A percentile compares a stretch with the other conserved stretches of the same genome.
Evolutionary conservation across 2,329 filamentous ascomycete genomes (phyloP).

Genomic region (Byssochlamys sp.): DNA sequence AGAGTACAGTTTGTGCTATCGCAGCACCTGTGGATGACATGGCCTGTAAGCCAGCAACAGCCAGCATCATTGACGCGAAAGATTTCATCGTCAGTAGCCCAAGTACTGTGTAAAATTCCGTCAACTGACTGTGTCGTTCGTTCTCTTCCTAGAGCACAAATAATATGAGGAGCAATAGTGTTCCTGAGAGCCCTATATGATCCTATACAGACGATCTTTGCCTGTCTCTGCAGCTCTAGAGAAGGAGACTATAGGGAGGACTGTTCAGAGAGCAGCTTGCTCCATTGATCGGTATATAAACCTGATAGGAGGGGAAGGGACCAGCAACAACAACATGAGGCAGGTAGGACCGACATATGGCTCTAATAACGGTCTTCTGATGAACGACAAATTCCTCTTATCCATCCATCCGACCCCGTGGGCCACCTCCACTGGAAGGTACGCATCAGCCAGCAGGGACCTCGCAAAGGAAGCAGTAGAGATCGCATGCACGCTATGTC

Average conservation of each 20-base stretch:
- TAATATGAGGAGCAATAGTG: background rate
- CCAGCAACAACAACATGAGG: background rate
- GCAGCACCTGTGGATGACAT: background rate
- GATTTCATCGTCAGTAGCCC: background rate
- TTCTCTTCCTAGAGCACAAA: no score
- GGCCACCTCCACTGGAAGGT: background rate
- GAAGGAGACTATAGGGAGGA: background rate
- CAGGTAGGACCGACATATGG: background rate
- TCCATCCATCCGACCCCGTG: background rate
- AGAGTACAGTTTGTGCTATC: conserved; percentile 2
- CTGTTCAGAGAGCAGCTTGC: background rate
- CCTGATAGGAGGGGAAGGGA: background rate
- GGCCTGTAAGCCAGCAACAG: background rate
- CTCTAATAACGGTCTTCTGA: background rate
- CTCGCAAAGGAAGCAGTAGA: background rate
- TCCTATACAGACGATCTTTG: background rate
- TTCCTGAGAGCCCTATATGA: background rate
- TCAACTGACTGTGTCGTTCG: background rate
- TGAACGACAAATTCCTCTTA: background rate
- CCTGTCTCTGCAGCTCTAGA: background rate
- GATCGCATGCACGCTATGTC: background rate
- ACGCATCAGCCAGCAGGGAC: background rate
- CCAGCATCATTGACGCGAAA: background rate
- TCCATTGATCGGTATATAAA: background rate
- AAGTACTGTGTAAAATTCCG: background rate